Conservation (phyloP, 2,329 filamentous ascomycete genomes). For the Pezicula neosporulosa region DNA sequence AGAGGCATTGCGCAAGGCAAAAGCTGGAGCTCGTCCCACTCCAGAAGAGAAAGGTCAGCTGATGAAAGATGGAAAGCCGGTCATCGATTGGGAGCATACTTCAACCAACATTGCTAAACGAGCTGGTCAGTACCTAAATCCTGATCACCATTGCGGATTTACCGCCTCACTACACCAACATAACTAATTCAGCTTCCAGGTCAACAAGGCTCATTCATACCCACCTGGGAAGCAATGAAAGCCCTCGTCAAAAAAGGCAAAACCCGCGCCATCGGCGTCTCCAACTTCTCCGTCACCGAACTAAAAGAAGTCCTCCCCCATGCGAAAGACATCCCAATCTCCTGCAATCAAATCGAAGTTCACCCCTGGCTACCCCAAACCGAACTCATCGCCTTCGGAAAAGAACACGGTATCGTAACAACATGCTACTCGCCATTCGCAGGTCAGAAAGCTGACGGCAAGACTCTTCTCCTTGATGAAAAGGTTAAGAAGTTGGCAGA, state of each 20-base stretch:
- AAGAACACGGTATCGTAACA: slow-evolving; percentile 40
- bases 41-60: background rate
- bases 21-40: background rate
- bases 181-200: slow-evolving; percentile 51
- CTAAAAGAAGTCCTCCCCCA: slow-evolving; percentile 46
- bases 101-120: slow-evolving; percentile 4
- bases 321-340: slow-evolving; percentile 39
- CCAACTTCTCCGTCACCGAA: slow-evolving; percentile 35
- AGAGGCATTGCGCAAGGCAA: slow-evolving; percentile 6
- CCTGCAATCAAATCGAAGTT: slow-evolving; percentile 33
- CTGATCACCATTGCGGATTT: too few relatives aligned
- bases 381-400: slow-evolving; percentile 19
- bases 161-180: too few relatives aligned
- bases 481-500: slow-evolving; percentile 58
- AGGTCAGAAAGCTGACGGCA: slow-evolving; percentile 57
- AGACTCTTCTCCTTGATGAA: slow-evolving; percentile 48
- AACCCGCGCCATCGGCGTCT: slow-evolving; percentile 21
- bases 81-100: slow-evolving; percentile 10
- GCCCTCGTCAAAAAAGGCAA: slow-evolving; percentile 23
- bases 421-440: slow-evolving; percentile 65
- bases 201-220: slow-evolving; percentile 55
- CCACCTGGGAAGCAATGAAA: slow-evolving; percentile 29
- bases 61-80: slow-evolving; percentile 4
- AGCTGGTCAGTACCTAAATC: background rate
- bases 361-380: slow-evolving; percentile 23